A percentile compares a stretch with the other conserved stretches of the same genome.
These are phyloP conservation scores for Carex scoparia DNA, from an alignment of 176 grass and related monocot genomes.

Conservation along the genomic window DNA sequence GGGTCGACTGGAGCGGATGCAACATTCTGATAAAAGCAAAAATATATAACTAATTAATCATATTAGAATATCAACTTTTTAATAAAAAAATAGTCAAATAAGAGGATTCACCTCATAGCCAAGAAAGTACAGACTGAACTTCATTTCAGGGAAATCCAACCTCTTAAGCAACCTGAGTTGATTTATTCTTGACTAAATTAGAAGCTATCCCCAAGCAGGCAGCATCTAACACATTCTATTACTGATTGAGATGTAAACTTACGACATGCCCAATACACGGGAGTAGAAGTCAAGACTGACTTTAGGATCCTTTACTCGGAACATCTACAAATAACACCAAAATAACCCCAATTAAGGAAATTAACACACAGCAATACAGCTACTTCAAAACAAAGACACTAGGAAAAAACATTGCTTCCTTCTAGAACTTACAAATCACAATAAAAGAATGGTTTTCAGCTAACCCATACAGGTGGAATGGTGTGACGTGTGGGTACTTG, in stretches of 20 bases:
- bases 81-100: not conserved
- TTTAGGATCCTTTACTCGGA: conserved; percentile 92
- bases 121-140: conserved; percentile 96
- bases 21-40: conserved; percentile 45
- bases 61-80: not conserved
- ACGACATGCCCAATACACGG: conserved; percentile 92
- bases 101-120: conserved; percentile 70
- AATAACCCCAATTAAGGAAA: not conserved
- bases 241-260: conserved; percentile 38
- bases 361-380: not conserved
- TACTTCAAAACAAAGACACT: not conserved
- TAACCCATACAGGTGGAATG: not conserved
- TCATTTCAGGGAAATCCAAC: conserved; percentile 91
- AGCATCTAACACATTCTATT: not conserved
- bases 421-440: not conserved
- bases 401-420: not conserved
- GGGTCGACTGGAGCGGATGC: conserved; percentile 62
- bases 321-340: conserved; percentile 56
- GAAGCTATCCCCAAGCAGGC: not conserved
- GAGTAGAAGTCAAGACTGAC: conserved; percentile 96
- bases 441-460: not conserved
- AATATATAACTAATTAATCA: not conserved
- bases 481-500: not conserved
- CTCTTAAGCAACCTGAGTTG: conserved; percentile 77
- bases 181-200: conserved; percentile 14